phyloP scores from a whole-genome alignment of 306 rosid genomes.

The Cercis canadensis region DNA sequence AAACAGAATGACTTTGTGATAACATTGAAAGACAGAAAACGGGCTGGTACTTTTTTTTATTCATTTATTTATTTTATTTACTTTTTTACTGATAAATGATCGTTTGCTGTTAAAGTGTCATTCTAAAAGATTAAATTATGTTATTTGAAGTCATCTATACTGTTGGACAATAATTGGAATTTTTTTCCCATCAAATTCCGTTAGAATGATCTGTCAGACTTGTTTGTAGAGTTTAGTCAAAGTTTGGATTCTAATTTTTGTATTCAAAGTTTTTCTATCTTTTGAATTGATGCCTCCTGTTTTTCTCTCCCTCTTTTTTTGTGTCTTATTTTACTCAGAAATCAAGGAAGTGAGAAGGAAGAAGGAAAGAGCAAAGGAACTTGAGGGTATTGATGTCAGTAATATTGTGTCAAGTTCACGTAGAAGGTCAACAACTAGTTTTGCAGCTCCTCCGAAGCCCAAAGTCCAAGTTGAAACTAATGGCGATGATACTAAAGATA shows the following conservation, averaged over 20 bases:
- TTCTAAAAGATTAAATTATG: constrained; percentile 24
- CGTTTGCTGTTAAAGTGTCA: constrained; percentile 5
- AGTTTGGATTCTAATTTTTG: constrained; percentile 18
- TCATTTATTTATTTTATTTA: too few relatives aligned
- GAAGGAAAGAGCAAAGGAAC: constrained; percentile 91
- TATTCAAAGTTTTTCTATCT: constrained; percentile 24
- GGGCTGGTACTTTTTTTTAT: neutral
- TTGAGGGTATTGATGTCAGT: constrained; percentile 93
- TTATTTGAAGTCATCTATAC: constrained; percentile 3
- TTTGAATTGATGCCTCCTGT: constrained; percentile 14
- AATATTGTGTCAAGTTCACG: constrained; percentile 90
- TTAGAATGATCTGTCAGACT: neutral
- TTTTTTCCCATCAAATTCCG: constrained; percentile 1
- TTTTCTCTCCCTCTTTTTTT: neutral
- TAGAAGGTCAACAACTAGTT: constrained; percentile 75
- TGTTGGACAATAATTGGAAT: neutral
- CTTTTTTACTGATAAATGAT: constrained; percentile 1
- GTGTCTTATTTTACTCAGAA: constrained; percentile 55
- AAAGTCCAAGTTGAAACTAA: constrained; percentile 68
- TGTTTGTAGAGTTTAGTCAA: constrained; percentile 12
- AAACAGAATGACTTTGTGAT: neutral
- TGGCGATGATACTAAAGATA: constrained; percentile 50
- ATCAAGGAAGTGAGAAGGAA: constrained; percentile 82
- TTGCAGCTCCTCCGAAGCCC: constrained; percentile 73
- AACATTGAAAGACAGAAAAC: neutral